Base-by-base conservation (phyloP, 192 early-diverging fungal genomes). In the Haplosporangium gracile region DNA sequence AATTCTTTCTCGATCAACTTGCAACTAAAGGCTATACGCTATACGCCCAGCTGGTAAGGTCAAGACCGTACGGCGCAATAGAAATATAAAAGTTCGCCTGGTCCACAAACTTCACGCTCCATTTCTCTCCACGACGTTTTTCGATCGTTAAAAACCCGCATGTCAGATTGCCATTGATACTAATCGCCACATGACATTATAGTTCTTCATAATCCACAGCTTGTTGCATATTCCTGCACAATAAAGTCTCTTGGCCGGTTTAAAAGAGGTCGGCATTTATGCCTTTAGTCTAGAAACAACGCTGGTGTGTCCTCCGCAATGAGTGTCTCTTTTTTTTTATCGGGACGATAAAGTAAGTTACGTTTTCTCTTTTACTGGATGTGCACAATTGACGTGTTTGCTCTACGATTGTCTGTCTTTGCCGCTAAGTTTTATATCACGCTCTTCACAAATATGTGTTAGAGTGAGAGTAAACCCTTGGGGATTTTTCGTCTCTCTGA, bases 281-380 rank as follows among this genome's bases (percentile, higher is more conserved):
- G 22, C 83, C 80, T 22, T 9, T 85, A 43, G 83, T 85, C 24
- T 85, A 78, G 83, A 80, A 79, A 38, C 73, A 70, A 42, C 78
- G 83, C 10, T 85, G 83, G 83, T 85, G 83, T 74, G 83, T 85
- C 32, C 60, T 85, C 6, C 77, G 78, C 5, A 60, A 85, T 53
- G 70, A 74, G 18, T 73, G 78, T 63, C 71, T 85, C 1, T 80
- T 42, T 34, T 42, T 34, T 85, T 80, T 45, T 85, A 80, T 65
- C 78, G 78, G 36, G 36, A 36, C 6, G 69, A 74, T 6, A 74
- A 85, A 43, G 83, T 85, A 72, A 77, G 78, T 70, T 9, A 40
- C 43, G 22, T 74, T 51, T 47, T 47, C 18, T 8, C 11, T 55
- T 60, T 20, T 51, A 29, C 40, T 51, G 72, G 26, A 69, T 18